Evolutionary conservation across 2,329 filamentous ascomycete species (phyloP).

Genomic region (Trichoderma koningiopsis): DNA sequence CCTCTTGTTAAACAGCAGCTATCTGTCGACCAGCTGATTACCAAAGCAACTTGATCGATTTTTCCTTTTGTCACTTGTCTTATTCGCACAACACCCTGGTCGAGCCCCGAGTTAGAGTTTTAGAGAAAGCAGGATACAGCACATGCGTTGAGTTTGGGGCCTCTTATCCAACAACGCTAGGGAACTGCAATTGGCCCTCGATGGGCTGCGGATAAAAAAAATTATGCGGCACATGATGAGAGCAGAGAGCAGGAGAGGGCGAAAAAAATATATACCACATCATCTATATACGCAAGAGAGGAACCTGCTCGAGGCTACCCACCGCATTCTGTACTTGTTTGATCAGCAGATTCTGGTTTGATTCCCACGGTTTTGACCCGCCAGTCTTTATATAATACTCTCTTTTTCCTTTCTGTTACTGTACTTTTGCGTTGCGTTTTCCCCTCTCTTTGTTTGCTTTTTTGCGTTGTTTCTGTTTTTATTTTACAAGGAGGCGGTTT

Average conservation of each 20-base stretch:
- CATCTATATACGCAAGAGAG: background rate
- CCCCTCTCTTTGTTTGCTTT: background rate
- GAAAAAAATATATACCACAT: background rate
- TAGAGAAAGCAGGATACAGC: constrained; percentile 6
- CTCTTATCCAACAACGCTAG: background rate
- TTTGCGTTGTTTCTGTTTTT: background rate
- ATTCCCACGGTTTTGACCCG: background rate
- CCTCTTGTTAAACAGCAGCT: constrained; percentile 13
- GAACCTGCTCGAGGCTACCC: constrained; percentile 15
- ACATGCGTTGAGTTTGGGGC: background rate
- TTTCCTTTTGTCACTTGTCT: constrained; percentile 11
- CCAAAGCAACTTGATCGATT: constrained; percentile 23
- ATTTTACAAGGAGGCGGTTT: constrained; percentile 4
- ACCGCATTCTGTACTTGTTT: constrained; percentile 25
- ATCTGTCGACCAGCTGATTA: constrained; percentile 21
- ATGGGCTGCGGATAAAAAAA: background rate
- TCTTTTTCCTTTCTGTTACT: background rate
- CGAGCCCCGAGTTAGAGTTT: constrained; percentile 23
- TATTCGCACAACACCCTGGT: constrained; percentile 3
- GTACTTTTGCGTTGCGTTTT: background rate
- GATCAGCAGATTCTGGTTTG: constrained; percentile 18
- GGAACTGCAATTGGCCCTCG: background rate
- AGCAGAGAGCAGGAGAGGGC: background rate
- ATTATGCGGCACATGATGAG: constrained; percentile 1
- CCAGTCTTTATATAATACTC: constrained; percentile 20